These are phyloP conservation scores for Chamaenerion angustifolium DNA, from an alignment of 345 rosid species.

Conservation along the genomic window DNA sequence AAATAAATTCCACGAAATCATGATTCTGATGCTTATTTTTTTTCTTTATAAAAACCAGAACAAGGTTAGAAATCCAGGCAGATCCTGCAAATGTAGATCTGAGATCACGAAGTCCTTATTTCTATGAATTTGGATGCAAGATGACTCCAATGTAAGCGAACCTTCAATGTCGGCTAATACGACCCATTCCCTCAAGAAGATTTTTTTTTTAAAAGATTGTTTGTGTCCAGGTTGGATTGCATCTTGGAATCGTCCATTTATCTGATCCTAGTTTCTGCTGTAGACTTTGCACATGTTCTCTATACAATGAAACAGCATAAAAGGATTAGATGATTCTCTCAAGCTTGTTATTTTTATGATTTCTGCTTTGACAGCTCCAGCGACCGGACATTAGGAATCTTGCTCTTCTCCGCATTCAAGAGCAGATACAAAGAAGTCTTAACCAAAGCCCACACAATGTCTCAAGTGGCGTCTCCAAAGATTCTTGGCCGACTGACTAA, in stretches of 20 bases:
- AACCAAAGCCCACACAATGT: conserved; percentile 62
- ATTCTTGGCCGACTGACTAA: conserved; percentile 35
- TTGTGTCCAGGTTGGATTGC: background rate
- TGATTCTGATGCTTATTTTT: background rate
- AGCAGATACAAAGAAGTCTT: conserved; percentile 63
- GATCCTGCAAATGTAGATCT: conserved; percentile 86
- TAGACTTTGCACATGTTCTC: no score
- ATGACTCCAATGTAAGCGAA: conserved; percentile 66
- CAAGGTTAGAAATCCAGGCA: conserved; percentile 74
- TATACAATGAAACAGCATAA: no score
- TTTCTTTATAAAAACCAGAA: conserved; percentile 20
- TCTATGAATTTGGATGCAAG: conserved; percentile 85
- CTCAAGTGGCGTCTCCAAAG: conserved; percentile 47
- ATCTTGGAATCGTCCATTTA: no score
- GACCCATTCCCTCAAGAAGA: background rate
- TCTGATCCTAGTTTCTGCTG: no score
- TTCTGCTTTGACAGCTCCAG: conserved; percentile 25
- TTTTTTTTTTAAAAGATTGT: background rate
- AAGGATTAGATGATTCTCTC: background rate
- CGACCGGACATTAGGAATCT: conserved; percentile 57
- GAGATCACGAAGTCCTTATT: conserved; percentile 54
- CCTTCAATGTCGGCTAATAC: background rate
- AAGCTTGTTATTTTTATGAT: background rate
- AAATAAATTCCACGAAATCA: background rate
- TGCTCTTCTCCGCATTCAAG: conserved; percentile 59